A percentile compares a stretch with the other conserved stretches of the same genome.
Conservation (phyloP, 73 alveolate genomes). For the Tetrahymena elliotti region DNA sequence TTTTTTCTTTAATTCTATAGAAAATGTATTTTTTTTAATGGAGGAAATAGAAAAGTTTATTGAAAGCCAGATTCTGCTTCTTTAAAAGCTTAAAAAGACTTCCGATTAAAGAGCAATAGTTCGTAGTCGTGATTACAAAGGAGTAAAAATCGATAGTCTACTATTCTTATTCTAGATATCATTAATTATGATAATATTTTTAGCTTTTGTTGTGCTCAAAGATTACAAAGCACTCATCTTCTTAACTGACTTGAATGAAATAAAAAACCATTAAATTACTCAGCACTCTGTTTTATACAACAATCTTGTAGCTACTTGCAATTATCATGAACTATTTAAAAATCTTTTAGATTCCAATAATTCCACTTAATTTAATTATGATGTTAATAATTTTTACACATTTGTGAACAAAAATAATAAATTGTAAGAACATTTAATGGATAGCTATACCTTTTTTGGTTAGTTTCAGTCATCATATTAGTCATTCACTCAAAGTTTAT, state of each 20-base stretch:
- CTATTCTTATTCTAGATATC: neutral
- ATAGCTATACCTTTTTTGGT: neutral
- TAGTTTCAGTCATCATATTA: neutral
- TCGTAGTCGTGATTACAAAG: neutral
- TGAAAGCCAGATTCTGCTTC: neutral
- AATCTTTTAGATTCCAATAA: neutral
- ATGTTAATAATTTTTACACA: neutral
- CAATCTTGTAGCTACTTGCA: neutral
- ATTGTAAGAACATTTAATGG: neutral
- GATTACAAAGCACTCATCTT: neutral
- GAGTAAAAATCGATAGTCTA: neutral
- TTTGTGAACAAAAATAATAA: neutral
- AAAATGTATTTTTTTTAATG: neutral
- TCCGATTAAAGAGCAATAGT: neutral
- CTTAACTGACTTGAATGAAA: neutral
- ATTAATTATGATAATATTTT: neutral
- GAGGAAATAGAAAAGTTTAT: neutral
- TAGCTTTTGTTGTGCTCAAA: neutral
- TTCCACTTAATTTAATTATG: neutral
- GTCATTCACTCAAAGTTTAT: neutral
- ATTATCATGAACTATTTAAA: neutral
- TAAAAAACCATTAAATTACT: neutral
- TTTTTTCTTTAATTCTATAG: neutral
- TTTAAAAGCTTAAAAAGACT: neutral
- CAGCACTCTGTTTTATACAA: neutral